Evolutionary conservation across 139 green algal genomes (phyloP).

Genomic region (Chlamydomonas eustigma): DNA sequence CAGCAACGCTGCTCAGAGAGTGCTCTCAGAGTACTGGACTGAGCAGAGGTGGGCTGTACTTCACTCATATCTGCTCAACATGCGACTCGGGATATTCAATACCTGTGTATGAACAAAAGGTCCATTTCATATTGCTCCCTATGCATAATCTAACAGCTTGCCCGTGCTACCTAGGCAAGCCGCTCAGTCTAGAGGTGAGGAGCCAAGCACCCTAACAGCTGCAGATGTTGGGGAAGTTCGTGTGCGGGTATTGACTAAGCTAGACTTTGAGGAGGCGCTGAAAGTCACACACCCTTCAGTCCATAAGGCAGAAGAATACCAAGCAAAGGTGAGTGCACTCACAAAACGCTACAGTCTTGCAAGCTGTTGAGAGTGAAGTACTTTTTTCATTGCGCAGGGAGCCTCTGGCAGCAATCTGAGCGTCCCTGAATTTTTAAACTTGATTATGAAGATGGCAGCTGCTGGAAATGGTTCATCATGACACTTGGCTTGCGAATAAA

Average conservation of each 20-base stretch:
- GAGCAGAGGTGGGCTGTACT: neutral
- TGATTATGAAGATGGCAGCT: neutral
- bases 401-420: neutral
- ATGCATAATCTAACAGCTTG: no score
- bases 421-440: neutral
- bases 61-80: neutral
- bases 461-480: no score
- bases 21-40: slow-evolving; percentile 37
- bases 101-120: no score
- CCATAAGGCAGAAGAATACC: slow-evolving; percentile 40
- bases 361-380: neutral
- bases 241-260: slow-evolving; percentile 15
- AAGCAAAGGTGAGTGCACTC: neutral
- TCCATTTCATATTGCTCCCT: no score
- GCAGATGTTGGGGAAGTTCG: neutral
- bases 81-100: neutral
- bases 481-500: no score
- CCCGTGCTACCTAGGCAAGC: no score
- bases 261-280: slow-evolving; percentile 38
- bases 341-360: neutral
- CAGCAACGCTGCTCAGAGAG: slow-evolving; percentile 43
- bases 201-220: neutral
- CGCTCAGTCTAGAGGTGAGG: neutral
- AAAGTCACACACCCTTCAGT: slow-evolving; percentile 23
- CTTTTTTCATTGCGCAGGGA: neutral